A percentile compares a stretch with the other conserved stretches of the same genome.
Conservation (phyloP, 1,284 basidiomycete species). For the Pseudozyma thailandica region DNA sequence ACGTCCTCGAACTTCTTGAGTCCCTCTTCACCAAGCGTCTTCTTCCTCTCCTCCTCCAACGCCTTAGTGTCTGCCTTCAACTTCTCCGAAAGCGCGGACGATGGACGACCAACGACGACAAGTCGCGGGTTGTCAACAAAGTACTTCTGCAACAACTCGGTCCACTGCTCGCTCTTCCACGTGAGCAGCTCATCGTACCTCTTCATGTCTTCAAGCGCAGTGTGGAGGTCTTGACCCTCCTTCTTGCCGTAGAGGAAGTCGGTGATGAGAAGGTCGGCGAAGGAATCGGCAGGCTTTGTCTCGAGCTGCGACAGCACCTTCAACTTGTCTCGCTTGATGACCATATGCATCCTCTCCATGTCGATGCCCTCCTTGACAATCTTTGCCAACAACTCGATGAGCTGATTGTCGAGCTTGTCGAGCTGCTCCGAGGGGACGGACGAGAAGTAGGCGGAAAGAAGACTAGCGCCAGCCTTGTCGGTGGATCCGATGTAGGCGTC, state of each 20-base stretch:
- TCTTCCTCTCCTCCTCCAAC: conserved; percentile 78
- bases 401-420: conserved; percentile 76
- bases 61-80: conserved; percentile 85
- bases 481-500: conserved; percentile 87
- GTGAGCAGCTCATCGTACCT: conserved; percentile 74
- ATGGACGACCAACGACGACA: conserved; percentile 84
- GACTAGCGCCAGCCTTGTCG: conserved; percentile 75
- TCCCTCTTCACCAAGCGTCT: conserved; percentile 81
- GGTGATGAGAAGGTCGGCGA: conserved; percentile 73
- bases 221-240: conserved; percentile 82
- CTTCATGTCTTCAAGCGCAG: conserved; percentile 81
- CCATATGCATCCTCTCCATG: conserved; percentile 88
- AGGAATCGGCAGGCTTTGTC: conserved; percentile 68
- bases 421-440: conserved; percentile 86
- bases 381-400: conserved; percentile 78
- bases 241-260: conserved; percentile 89
- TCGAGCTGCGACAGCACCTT: conserved; percentile 72
- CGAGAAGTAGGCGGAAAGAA: conserved; percentile 81
- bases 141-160: conserved; percentile 80
- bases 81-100: conserved; percentile 81
- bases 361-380: conserved; percentile 84
- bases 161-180: conserved; percentile 85
- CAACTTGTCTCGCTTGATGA: conserved; percentile 87
- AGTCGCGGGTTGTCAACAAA: conserved; percentile 59
- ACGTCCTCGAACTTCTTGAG: conserved; percentile 78